These are phyloP conservation scores for Typha latifolia DNA, from an alignment of 176 grass and related monocot species.

Conservation along the genomic window DNA sequence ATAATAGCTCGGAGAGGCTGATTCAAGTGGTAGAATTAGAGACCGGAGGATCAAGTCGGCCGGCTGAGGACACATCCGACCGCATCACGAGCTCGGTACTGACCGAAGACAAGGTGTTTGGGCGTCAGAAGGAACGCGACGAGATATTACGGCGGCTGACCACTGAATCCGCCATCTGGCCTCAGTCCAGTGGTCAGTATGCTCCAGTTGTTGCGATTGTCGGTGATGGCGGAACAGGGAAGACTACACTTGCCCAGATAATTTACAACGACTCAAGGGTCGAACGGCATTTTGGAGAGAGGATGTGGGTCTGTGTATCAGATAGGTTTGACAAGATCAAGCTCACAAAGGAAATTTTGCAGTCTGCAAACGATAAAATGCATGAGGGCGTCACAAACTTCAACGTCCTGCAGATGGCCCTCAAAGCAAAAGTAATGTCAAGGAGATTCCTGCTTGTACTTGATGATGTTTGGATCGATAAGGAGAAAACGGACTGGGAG, in stretches of 20 bases:
- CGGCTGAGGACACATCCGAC: background rate
- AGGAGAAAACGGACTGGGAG: background rate
- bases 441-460: slow-evolving; percentile 46
- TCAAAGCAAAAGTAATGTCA: slow-evolving; percentile 4
- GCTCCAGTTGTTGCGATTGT: slow-evolving; percentile 31
- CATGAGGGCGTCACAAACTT: slow-evolving; percentile 9
- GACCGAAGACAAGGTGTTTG: background rate
- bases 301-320: slow-evolving; percentile 31
- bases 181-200: background rate
- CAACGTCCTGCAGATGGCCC: slow-evolving; percentile 10
- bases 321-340: background rate
- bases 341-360: slow-evolving; percentile 32
- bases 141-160: slow-evolving; percentile 10
- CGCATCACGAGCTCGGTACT: slow-evolving; percentile 15
- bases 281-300: slow-evolving; percentile 14
- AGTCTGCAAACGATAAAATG: slow-evolving; percentile 10
- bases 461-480: slow-evolving; percentile 49
- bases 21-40: background rate
- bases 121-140: slow-evolving; percentile 8
- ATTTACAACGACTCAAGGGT: slow-evolving; percentile 12
- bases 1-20: background rate
- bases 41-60: background rate
- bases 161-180: background rate
- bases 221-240: slow-evolving; percentile 35
- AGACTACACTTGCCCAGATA: slow-evolving; percentile 37